Evolutionary conservation across 2,329 filamentous ascomycete genomes (phyloP).

Genomic region (Ceratocystis variospora): DNA sequence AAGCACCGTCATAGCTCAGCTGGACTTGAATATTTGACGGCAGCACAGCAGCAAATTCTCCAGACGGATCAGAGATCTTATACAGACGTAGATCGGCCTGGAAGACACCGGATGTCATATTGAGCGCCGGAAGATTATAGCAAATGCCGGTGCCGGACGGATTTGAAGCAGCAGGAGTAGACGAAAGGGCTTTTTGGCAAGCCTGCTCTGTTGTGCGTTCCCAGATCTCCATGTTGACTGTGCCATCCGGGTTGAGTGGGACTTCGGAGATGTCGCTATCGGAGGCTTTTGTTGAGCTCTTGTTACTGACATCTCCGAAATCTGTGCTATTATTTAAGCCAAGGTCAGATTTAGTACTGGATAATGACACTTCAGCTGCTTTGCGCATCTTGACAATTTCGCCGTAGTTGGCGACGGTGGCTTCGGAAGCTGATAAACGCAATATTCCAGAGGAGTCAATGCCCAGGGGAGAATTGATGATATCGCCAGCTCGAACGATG

Average conservation of each 20-base stretch:
- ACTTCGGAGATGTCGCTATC: constrained; percentile 21
- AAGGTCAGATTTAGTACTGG: not conserved
- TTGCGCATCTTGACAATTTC: constrained; percentile 16
- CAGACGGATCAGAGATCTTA: constrained; percentile 48
- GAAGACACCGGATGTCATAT: constrained; percentile 55
- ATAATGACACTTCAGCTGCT: not conserved
- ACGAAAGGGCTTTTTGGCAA: constrained; percentile 43
- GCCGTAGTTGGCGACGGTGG: constrained; percentile 17
- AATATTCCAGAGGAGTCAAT: constrained; percentile 13
- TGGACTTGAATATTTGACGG: constrained; percentile 41
- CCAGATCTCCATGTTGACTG: constrained; percentile 44
- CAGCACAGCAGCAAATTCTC: constrained; percentile 38
- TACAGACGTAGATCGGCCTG: constrained; percentile 65
- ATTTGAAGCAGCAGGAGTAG: constrained; percentile 48
- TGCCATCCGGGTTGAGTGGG: constrained; percentile 30
- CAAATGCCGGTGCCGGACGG: constrained; percentile 66
- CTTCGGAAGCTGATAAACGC: constrained; percentile 16
- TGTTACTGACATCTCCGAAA: constrained; percentile 6
- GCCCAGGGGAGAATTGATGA: constrained; percentile 12
- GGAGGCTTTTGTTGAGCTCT: constrained; percentile 4
- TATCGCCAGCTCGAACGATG: constrained; percentile 10
- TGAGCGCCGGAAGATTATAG: constrained; percentile 64
- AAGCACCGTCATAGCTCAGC: constrained; percentile 41
- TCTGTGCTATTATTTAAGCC: not conserved
- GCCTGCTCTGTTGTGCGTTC: constrained; percentile 40